Evolutionary conservation across 2,329 filamentous ascomycete species (phyloP).

Genomic region (Daldinia sp.): DNA sequence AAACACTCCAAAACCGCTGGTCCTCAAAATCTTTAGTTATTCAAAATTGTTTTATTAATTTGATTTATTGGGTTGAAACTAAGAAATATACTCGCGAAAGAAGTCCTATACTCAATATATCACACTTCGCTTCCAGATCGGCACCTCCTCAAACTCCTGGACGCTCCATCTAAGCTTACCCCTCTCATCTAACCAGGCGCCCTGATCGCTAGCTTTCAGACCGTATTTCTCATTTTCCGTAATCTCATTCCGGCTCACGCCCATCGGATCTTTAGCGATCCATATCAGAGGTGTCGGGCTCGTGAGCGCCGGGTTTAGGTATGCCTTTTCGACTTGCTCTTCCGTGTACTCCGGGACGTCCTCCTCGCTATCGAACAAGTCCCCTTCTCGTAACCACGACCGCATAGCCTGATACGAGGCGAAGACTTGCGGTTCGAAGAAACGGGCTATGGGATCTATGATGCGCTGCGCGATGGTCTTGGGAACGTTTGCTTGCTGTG

Average conservation of each 20-base stretch:
- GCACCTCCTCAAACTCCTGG: conserved; percentile 45
- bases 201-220: conserved; percentile 74
- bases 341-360: conserved; percentile 46
- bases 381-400: conserved; percentile 43
- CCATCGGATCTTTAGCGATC: conserved; percentile 72
- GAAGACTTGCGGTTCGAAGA: conserved; percentile 49
- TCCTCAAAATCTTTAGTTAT: no score
- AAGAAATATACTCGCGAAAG: no score
- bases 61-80: no score
- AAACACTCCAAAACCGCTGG: no score
- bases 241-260: conserved; percentile 71
- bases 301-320: conserved; percentile 50
- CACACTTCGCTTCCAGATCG: conserved; percentile 46
- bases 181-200: conserved; percentile 70
- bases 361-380: conserved; percentile 35
- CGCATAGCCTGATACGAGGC: conserved; percentile 48
- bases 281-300: conserved; percentile 69
- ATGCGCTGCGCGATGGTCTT: conserved; percentile 38
- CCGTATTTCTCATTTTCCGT: conserved; percentile 69
- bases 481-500: conserved; percentile 41
- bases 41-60: no score
- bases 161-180: conserved; percentile 45
- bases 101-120: conserved; percentile 34
- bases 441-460: conserved; percentile 46
- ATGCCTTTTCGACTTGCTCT: conserved; percentile 48